Evolutionary conservation across 1,139 yeast species (phyloP).

Genomic region (Yamadazyma sp.): DNA sequence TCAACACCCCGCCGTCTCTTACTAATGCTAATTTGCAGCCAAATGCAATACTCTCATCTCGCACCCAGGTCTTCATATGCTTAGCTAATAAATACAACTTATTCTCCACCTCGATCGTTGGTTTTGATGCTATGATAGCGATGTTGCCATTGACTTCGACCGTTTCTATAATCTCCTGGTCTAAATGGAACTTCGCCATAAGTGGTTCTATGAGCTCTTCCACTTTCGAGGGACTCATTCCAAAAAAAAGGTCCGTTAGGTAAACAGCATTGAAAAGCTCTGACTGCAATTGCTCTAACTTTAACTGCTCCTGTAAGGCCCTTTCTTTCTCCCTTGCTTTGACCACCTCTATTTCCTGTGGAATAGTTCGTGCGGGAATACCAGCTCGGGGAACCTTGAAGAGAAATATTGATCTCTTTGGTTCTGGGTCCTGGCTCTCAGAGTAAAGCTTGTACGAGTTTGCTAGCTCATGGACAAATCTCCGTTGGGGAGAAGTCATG

Average conservation of each 20-base stretch:
- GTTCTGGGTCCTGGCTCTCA: slow-evolving; percentile 82
- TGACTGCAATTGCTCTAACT: slow-evolving; percentile 10
- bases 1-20: slow-evolving; percentile 35
- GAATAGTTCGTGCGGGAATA: slow-evolving; percentile 31
- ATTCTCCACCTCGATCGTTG: slow-evolving; percentile 29
- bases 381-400: slow-evolving; percentile 39
- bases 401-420: slow-evolving; percentile 69
- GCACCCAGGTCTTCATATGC: slow-evolving; percentile 28
- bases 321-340: slow-evolving; percentile 25
- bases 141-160: slow-evolving; percentile 2
- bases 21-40: slow-evolving; percentile 47
- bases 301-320: slow-evolving; percentile 20
- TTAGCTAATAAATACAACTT: slow-evolving; percentile 33
- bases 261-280: slow-evolving; percentile 51
- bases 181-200: slow-evolving; percentile 15
- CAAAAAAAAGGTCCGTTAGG: slow-evolving; percentile 54
- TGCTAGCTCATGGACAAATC: slow-evolving; percentile 69
- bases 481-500: slow-evolving; percentile 69
- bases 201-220: slow-evolving; percentile 19
- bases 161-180: slow-evolving; percentile 18
- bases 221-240: slow-evolving; percentile 45
- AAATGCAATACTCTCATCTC: slow-evolving; percentile 46
- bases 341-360: slow-evolving; percentile 27
- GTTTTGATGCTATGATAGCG: slow-evolving; percentile 11
- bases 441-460: slow-evolving; percentile 57